Evolutionary conservation across 108 stramenopile genomes (phyloP).

Genomic region (Cyclotella kingstonii): DNA sequence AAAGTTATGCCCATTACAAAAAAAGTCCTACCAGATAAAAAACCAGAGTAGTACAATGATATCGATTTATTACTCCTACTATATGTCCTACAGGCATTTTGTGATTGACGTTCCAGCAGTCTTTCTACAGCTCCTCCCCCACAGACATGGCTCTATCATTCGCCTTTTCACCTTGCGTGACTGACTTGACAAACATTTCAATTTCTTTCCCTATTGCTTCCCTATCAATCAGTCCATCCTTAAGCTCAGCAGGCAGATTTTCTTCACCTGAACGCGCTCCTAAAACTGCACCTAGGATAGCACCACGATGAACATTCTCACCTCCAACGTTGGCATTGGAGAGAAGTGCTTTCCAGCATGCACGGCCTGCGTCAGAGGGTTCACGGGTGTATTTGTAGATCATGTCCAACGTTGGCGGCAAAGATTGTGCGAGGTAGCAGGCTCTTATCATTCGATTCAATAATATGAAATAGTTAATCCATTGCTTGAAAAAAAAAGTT

Average conservation of each 20-base stretch:
- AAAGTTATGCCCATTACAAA: too few species aligned
- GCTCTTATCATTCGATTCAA: slow-evolving; percentile 42
- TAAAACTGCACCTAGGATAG: slow-evolving; percentile 75
- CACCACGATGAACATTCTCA: slow-evolving; percentile 88
- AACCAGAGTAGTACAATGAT: too few species aligned
- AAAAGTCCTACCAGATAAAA: too few species aligned
- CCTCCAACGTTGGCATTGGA: slow-evolving; percentile 88
- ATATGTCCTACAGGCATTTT: too few species aligned
- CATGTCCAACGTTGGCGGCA: slow-evolving; percentile 71
- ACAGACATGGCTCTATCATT: not conserved
- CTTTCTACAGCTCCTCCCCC: not conserved
- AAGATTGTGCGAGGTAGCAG: slow-evolving; percentile 72
- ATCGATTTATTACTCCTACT: too few species aligned
- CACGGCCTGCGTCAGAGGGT: slow-evolving; percentile 15
- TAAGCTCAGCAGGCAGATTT: slow-evolving; percentile 45
- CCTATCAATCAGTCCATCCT: slow-evolving; percentile 47
- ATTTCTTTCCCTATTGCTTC: slow-evolving; percentile 54
- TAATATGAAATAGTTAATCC: not conserved
- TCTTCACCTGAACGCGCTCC: slow-evolving; percentile 63
- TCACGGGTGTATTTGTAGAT: slow-evolving; percentile 60
- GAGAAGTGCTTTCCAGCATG: slow-evolving; percentile 63
- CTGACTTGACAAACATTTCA: slow-evolving; percentile 57
- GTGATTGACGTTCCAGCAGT: not conserved
- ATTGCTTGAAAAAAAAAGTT: not conserved
- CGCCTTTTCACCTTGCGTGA: slow-evolving; percentile 26